Base-by-base conservation (phyloP, 2,329 filamentous ascomycete species). In the Scedosporium boydii region DNA sequence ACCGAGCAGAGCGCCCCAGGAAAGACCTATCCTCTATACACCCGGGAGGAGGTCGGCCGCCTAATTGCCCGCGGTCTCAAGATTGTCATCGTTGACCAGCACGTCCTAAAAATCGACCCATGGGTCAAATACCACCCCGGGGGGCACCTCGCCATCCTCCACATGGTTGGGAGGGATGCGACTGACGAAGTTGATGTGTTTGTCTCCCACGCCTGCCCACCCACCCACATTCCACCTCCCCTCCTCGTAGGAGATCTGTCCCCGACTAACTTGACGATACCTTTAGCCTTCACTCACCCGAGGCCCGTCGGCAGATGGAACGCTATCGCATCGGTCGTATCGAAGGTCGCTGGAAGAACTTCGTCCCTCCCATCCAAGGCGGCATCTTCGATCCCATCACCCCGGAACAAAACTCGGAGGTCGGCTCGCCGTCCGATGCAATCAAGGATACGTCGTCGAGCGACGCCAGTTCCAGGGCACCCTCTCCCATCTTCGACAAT, bases 111-210 rank as follows among this genome's bases (percentile, higher is more conserved):
- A 76, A 87, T 91, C 38, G 93, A 98, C 74, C 82, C 88, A 46
- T 99, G 92, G 91, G 78, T 96, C 60, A 85, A 85, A 61, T 97
- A 90, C 70, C 95, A 98, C 70, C 95, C 95, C 12, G 95, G 95
- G 63, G 95, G 95, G 68, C 87, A 93, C 69, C 95, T 92, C 76
- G 85, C 93, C 62, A 96, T 99, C 66, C 80, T 86, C 72, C 95
- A 99, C 72, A 95, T 97, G 91, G 85, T 98, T 64, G 92, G 92
- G 65, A 86, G 89, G 75, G 92, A 96, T 84, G 93, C 91, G 59
- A 97, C 93, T 10, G 93, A 97, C 74, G 95, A 98, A 76, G 87
- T 98, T 65, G 91, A 88, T 73, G 90, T 88, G 91, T 97, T 82
- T 59, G 88, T 80, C 56, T 59, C 64, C 62, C 62, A 53, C 62